Percentiles rank a stretch among this genome's conserved stretches.
Conservation (phyloP, 176 grass and related monocot genomes). For the Zoysia pacifica region DNA sequence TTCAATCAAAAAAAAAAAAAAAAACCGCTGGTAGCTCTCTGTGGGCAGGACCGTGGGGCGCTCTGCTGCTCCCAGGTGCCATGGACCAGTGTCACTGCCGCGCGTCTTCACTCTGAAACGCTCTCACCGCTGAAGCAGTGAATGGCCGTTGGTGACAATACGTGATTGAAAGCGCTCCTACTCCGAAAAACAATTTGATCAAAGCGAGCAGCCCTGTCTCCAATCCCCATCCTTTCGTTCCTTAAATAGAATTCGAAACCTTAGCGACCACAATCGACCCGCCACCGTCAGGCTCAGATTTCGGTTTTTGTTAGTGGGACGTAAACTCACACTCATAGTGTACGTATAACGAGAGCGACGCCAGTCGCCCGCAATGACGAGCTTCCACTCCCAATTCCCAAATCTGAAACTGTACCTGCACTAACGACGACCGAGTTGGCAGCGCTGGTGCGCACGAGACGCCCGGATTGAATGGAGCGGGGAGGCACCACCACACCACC, state of each 20-base stretch:
- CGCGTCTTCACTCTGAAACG: not conserved
- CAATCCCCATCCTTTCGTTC: not conserved
- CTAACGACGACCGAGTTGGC: not conserved
- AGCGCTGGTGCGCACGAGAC: not conserved
- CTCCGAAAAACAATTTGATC: too few relatives aligned
- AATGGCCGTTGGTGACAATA: constrained; percentile 13
- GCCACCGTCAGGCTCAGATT: not conserved
- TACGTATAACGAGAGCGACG: not conserved
- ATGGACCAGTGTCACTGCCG: not conserved
- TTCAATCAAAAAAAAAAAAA: too few relatives aligned
- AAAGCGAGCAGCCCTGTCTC: too few relatives aligned
- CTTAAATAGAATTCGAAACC: not conserved
- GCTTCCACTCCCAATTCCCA: too few relatives aligned
- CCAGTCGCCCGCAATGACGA: too few relatives aligned
- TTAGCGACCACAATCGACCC: not conserved
- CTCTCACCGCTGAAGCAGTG: constrained; percentile 27
- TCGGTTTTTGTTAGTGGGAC: not conserved
- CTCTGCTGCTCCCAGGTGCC: constrained; percentile 9
- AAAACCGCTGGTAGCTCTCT: not conserved
- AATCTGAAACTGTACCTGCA: not conserved
- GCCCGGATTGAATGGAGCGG: not conserved
- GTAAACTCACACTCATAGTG: not conserved
- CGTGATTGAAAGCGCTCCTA: constrained; percentile 16
- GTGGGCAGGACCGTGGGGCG: constrained; percentile 21
- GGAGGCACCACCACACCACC: not conserved